These are phyloP conservation scores for Terana coerulea DNA, from an alignment of 768 basidiomycete species.

Conservation along the genomic window DNA sequence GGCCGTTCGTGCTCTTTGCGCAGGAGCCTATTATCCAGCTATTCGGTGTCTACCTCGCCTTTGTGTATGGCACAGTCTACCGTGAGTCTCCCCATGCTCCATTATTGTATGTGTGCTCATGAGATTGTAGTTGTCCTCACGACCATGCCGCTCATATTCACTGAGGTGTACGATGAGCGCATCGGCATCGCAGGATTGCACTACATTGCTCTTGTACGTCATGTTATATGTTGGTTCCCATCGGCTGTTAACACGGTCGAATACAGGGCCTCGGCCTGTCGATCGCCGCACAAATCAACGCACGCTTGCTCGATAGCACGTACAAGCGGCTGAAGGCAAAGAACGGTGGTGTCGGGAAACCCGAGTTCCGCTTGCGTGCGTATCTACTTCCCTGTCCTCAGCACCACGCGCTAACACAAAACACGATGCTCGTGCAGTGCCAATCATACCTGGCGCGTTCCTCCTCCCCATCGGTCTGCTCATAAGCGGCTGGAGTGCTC, in stretches of 20 bases:
- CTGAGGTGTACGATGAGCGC: constrained; percentile 46
- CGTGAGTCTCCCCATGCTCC: constrained; percentile 31
- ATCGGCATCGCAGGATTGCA: constrained; percentile 62
- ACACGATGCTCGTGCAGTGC: constrained; percentile 31
- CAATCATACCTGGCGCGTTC: constrained; percentile 54
- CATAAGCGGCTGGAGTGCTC: constrained; percentile 65
- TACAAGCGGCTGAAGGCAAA: constrained; percentile 48
- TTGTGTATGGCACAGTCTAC: constrained; percentile 62
- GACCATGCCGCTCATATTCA: constrained; percentile 57
- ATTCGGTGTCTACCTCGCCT: constrained; percentile 64
- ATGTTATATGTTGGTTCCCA: background rate
- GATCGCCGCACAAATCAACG: constrained; percentile 47
- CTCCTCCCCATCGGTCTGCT: constrained; percentile 64
- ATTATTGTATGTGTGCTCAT: background rate
- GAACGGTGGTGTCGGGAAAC: constrained; percentile 50
- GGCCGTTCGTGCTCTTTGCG: constrained; percentile 65
- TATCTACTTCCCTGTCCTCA: background rate
- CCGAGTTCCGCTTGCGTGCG: constrained; percentile 50
- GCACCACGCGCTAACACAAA: background rate
- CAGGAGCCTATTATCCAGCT: constrained; percentile 66
- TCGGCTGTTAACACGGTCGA: background rate
- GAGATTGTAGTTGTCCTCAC: constrained; percentile 55
- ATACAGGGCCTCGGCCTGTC: constrained; percentile 51
- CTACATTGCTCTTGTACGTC: constrained; percentile 65
- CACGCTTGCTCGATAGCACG: constrained; percentile 50